Evolutionary conservation across 208 protist species (phyloP).

Genomic region (Crithidia brevicula): DNA sequence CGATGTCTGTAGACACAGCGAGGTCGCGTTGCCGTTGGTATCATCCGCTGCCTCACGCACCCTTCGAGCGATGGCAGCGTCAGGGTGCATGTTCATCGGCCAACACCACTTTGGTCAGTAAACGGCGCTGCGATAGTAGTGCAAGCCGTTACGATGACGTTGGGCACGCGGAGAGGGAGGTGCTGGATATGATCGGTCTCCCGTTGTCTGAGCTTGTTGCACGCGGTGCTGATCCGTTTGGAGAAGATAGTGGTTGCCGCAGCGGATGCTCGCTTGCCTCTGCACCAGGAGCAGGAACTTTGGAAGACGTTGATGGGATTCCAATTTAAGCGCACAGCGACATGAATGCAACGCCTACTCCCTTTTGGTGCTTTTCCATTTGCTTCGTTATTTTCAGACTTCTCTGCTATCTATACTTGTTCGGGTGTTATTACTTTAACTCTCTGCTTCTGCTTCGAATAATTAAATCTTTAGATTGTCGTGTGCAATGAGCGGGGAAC

Average conservation of each 20-base stretch:
- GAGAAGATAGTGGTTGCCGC: not conserved
- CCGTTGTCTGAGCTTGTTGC: not conserved
- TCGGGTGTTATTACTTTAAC: no score
- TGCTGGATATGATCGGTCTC: slow-evolving; percentile 21
- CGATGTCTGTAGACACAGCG: not conserved
- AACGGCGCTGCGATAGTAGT: not conserved
- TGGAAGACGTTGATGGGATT: slow-evolving; percentile 7
- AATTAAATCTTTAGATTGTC: no score
- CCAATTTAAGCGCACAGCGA: not conserved
- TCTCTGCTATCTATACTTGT: not conserved
- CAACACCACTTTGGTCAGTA: no score
- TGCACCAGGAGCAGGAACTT: not conserved
- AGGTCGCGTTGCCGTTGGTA: not conserved
- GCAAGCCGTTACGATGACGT: slow-evolving; percentile 2
- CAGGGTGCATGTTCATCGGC: not conserved
- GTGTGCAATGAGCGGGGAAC: no score
- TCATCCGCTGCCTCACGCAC: not conserved
- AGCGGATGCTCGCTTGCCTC: no score
- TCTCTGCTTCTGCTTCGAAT: no score
- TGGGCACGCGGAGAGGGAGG: slow-evolving; percentile 7
- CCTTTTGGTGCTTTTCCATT: no score
- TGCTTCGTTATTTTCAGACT: not conserved
- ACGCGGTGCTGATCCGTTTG: no score
- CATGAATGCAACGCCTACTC: no score
- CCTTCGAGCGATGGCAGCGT: slow-evolving; percentile 16